A percentile compares a stretch with the other conserved stretches of the same genome.
Evolutionary conservation across 2,329 filamentous ascomycete genomes (phyloP).

Genomic region (Ascochyta pisi): DNA sequence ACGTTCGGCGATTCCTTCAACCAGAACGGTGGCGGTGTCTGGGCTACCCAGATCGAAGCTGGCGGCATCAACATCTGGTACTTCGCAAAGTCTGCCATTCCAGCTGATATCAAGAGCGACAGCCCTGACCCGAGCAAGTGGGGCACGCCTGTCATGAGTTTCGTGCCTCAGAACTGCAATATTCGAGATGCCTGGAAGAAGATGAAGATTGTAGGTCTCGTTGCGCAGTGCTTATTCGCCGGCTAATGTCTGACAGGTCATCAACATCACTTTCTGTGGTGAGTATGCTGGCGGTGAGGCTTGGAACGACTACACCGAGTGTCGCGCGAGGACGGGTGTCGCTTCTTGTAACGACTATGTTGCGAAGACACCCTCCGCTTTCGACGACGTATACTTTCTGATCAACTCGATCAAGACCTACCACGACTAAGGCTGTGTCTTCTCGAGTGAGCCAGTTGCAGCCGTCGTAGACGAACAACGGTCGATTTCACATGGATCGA

Average conservation of each 20-base stretch:
- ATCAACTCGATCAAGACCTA: conserved; percentile 26
- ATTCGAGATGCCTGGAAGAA: conserved; percentile 52
- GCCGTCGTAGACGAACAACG: too few relatives aligned
- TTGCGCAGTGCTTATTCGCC: neutral
- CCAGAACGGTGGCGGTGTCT: conserved; percentile 52
- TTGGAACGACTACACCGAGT: conserved; percentile 55
- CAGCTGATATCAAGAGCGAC: conserved; percentile 53
- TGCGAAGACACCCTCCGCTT: conserved; percentile 24
- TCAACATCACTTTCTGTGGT: conserved; percentile 60
- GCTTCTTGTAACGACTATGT: conserved; percentile 44
- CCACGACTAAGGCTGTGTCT: neutral
- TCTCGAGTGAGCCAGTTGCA: too few relatives aligned
- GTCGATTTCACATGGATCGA: too few relatives aligned
- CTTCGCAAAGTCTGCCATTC: conserved; percentile 55
- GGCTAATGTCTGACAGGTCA: conserved; percentile 30
- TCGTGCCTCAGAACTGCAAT: conserved; percentile 42
- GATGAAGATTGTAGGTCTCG: conserved; percentile 24
- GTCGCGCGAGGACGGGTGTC: conserved; percentile 51
- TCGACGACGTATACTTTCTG: conserved; percentile 30
- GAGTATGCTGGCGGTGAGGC: conserved; percentile 42
- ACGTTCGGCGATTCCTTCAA: conserved; percentile 40
- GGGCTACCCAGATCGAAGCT: conserved; percentile 57
- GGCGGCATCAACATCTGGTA: conserved; percentile 60
- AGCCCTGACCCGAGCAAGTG: conserved; percentile 56
- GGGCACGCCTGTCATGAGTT: conserved; percentile 40